Evolutionary conservation across 345 rosid species (phyloP).

Genomic region (Eucalyptus brandiana): DNA sequence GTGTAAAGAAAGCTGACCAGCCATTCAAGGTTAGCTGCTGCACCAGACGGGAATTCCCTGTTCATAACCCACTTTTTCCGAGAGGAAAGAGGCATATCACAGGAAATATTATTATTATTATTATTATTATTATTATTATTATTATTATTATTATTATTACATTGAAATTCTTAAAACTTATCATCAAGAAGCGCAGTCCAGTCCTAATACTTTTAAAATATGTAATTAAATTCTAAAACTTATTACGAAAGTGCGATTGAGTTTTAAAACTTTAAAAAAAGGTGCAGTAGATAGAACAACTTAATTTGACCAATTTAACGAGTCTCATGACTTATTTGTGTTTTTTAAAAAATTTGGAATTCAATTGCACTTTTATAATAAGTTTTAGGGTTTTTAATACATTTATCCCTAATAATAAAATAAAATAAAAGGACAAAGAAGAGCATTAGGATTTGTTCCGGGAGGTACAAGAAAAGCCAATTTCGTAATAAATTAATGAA

Average conservation of each 20-base stretch:
- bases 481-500: not conserved
- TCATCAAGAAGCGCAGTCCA: fast-evolving
- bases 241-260: fast-evolving
- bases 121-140: not conserved
- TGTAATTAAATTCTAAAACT: no score
- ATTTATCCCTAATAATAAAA: no score
- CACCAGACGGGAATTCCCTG: not conserved
- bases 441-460: not conserved
- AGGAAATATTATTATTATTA: not conserved
- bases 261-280: no score
- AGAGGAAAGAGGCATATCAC: no score
- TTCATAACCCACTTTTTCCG: not conserved
- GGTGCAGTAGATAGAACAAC: no score
- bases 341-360: no score
- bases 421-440: not conserved
- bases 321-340: fast-evolving
- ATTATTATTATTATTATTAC: not conserved
- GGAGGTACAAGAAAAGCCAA: not conserved
- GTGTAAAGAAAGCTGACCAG: not conserved
- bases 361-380: no score
- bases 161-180: no score
- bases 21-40: not conserved
- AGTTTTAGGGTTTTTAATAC: no score
- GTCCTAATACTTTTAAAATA: no score
- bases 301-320: no score